Conservation (phyloP, 495 filamentous ascomycete species). For the Talaromyces liani region DNA sequence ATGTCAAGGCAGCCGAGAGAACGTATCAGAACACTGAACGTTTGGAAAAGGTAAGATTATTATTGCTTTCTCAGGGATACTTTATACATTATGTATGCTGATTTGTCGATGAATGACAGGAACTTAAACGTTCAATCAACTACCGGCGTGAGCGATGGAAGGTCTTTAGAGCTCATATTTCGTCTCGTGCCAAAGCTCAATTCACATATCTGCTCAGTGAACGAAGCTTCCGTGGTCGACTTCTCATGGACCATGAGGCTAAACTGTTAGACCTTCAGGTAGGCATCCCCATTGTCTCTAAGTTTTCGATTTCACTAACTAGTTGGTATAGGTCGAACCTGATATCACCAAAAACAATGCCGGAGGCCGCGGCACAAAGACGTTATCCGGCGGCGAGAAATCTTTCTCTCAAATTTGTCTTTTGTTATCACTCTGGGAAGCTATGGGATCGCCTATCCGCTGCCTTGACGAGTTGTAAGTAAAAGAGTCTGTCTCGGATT, state of each 20-base stretch:
- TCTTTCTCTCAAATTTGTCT: slow-evolving; percentile 96
- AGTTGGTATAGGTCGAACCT: slow-evolving; percentile 51
- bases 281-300: background rate
- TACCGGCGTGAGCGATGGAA: slow-evolving; percentile 70
- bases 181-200: slow-evolving; percentile 70
- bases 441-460: slow-evolving; percentile 90
- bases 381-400: slow-evolving; percentile 91
- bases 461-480: slow-evolving; percentile 92
- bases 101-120: slow-evolving; percentile 17
- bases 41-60: slow-evolving; percentile 41
- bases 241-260: slow-evolving; percentile 66
- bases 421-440: slow-evolving; percentile 89
- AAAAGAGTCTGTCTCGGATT: background rate
- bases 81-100: slow-evolving; percentile 7
- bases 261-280: slow-evolving; percentile 65
- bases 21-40: slow-evolving; percentile 43
- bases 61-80: background rate
- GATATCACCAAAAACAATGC: slow-evolving; percentile 62
- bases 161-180: slow-evolving; percentile 75
- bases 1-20: slow-evolving; percentile 33
- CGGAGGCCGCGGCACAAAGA: slow-evolving; percentile 73
- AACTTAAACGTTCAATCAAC: slow-evolving; percentile 57
- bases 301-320: too few species aligned
- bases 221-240: slow-evolving; percentile 75
- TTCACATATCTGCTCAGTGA: slow-evolving; percentile 86